Percentiles rank a stretch among this genome's conserved stretches.
Conservation (phyloP, 2,329 filamentous ascomycete species). For the Fusarium camptoceras region DNA sequence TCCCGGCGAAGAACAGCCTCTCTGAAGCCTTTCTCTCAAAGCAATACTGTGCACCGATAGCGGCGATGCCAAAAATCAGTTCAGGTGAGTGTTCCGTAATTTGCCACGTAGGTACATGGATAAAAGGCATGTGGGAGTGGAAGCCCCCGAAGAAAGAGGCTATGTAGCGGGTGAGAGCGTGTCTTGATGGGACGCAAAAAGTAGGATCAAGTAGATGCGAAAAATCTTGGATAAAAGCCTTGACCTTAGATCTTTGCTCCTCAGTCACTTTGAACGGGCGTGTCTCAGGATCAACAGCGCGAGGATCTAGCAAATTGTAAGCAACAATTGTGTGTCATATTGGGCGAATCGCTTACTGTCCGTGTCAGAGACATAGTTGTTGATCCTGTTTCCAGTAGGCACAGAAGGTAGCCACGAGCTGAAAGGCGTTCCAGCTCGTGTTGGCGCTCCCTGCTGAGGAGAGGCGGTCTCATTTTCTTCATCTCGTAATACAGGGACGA, state of each 20-base stretch:
- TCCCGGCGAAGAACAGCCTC: constrained; percentile 50
- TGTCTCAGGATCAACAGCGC: constrained; percentile 11
- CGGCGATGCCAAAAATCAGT: constrained; percentile 49
- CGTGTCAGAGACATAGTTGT: constrained; percentile 23
- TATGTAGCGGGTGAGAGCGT: constrained; percentile 53
- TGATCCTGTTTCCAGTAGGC: constrained; percentile 47
- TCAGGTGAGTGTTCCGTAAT: constrained; percentile 50
- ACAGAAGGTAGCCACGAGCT: constrained; percentile 54
- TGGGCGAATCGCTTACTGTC: constrained; percentile 17
- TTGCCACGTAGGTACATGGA: constrained; percentile 52
- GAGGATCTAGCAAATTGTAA: neutral
- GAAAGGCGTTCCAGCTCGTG: constrained; percentile 50
- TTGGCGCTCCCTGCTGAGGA: constrained; percentile 1
- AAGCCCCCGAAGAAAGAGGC: constrained; percentile 48
- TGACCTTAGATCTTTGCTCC: constrained; percentile 49
- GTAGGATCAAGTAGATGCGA: constrained; percentile 42
- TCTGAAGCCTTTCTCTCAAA: constrained; percentile 53
- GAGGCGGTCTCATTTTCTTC: neutral
- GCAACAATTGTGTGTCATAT: accelerated
- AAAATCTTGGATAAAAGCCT: neutral
- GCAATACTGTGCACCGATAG: constrained; percentile 54
- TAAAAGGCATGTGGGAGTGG: constrained; percentile 54
- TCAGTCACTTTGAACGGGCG: constrained; percentile 49
- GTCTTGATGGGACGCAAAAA: constrained; percentile 52
- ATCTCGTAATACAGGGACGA: neutral